phyloP scores from a whole-genome alignment of 306 rosid species.

The Comarum palustre region DNA sequence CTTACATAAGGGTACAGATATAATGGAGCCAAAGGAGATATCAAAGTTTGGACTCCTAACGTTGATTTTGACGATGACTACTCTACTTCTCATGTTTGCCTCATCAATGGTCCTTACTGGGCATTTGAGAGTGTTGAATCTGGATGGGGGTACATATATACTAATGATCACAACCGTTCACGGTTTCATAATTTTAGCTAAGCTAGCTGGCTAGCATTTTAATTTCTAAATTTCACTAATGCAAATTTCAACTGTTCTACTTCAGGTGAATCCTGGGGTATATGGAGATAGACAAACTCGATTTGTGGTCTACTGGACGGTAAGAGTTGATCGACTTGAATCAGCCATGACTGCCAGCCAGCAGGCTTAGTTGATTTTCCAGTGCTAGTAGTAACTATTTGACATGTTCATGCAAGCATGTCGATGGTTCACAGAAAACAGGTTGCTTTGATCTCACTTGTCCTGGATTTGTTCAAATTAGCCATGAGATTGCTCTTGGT shows the following conservation, averaged over 20 bases:
- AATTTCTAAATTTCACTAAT: neutral
- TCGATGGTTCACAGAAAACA: conserved; percentile 26
- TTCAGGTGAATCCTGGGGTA: conserved; percentile 35
- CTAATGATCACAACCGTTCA: neutral
- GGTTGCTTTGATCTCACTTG: conserved; percentile 41
- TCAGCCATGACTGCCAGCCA: neutral
- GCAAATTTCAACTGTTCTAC: neutral
- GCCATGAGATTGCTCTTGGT: conserved; percentile 36
- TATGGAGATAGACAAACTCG: conserved; percentile 34
- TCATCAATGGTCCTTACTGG: conserved; percentile 23
- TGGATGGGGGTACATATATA: conserved; percentile 31
- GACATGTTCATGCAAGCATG: conserved; percentile 8
- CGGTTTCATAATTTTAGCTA: neutral
- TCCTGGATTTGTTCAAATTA: conserved; percentile 33
- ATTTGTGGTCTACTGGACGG: conserved; percentile 35
- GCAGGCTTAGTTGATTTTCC: neutral
- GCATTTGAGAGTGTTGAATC: conserved; percentile 29
- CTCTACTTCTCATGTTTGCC: conserved; percentile 29
- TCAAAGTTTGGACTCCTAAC: conserved; percentile 28
- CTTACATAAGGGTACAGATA: conserved; percentile 29
- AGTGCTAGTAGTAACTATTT: neutral
- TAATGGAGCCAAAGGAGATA: conserved; percentile 34
- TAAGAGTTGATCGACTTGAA: conserved; percentile 14
- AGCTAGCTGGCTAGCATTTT: neutral
- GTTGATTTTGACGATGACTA: conserved; percentile 35